phyloP scores from a whole-genome alignment of 2,329 filamentous ascomycete species.

The Talaromyces sp. region DNA sequence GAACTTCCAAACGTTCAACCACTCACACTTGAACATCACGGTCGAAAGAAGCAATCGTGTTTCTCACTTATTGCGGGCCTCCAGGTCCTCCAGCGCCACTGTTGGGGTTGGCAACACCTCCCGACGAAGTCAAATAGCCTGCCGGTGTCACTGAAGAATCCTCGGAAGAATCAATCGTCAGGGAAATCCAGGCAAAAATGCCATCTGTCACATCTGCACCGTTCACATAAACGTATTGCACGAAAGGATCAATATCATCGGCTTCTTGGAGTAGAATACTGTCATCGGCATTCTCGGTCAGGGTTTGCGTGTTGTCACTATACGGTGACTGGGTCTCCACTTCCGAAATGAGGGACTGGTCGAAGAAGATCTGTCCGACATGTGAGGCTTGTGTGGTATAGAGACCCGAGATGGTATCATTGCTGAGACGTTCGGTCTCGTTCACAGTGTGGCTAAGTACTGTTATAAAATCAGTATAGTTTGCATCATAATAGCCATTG shows the following conservation, averaged over 20 bases:
- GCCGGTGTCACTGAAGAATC: background rate
- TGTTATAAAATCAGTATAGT: too few relatives aligned
- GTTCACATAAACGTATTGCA: conserved; percentile 54
- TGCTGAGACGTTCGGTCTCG: background rate
- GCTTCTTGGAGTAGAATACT: conserved; percentile 48
- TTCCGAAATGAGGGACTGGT: conserved; percentile 54
- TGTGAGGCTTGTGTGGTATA: conserved; percentile 49
- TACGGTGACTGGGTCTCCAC: conserved; percentile 53
- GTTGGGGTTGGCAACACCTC: background rate
- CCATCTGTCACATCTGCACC: conserved; percentile 53
- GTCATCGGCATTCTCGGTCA: conserved; percentile 6
- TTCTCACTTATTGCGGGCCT: background rate
- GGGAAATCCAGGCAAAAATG: conserved; percentile 53
- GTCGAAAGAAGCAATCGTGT: background rate
- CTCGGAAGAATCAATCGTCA: conserved; percentile 47
- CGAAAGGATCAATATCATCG: conserved; percentile 55
- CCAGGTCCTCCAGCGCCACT: background rate
- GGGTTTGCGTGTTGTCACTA: conserved; percentile 36
- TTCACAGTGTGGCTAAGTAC: background rate
- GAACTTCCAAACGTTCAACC: background rate
- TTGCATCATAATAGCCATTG: too few relatives aligned
- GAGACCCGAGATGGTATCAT: conserved; percentile 38
- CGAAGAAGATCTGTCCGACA: conserved; percentile 64
- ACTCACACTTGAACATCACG: background rate
- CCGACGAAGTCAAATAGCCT: background rate